phyloP scores from a whole-genome alignment of 73 alveolate species.

The Tetrahymena elliotti region DNA sequence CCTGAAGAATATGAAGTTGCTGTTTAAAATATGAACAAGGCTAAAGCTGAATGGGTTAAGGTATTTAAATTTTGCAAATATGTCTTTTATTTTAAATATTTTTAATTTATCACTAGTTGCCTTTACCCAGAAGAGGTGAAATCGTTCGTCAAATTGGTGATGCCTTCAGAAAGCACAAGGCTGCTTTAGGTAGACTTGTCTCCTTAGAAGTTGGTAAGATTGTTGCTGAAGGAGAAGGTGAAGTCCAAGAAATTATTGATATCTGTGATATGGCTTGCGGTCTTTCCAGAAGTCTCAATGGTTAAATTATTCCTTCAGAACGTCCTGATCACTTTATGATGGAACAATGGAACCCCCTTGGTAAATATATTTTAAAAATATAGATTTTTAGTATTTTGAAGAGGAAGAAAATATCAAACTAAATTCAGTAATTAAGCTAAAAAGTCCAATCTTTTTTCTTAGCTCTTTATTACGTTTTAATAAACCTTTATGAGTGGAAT shows the following conservation, averaged over 20 bases:
- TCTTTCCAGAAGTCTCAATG: conserved; percentile 66
- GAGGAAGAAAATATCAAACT: background rate
- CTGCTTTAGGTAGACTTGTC: conserved; percentile 73
- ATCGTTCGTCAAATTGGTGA: conserved; percentile 86
- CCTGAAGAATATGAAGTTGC: conserved; percentile 64
- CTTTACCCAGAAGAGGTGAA: conserved; percentile 90
- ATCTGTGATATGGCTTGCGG: conserved; percentile 91
- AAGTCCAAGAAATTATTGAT: conserved; percentile 82
- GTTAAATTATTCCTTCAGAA: conserved; percentile 79
- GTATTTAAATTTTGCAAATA: background rate
- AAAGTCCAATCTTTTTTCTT: background rate
- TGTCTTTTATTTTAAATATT: background rate
- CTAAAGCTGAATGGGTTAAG: conserved; percentile 44
- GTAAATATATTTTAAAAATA: background rate
- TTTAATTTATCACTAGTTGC: conserved; percentile 51
- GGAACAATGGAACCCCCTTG: conserved; percentile 90
- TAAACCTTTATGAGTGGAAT: background rate
- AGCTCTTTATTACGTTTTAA: background rate
- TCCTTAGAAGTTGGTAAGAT: conserved; percentile 87
- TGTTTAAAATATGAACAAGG: conserved; percentile 31
- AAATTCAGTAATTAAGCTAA: background rate
- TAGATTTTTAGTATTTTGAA: background rate
- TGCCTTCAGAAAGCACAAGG: conserved; percentile 69
- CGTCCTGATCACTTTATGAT: conserved; percentile 83
- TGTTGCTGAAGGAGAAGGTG: conserved; percentile 84